Evolutionary conservation across 2,329 filamentous ascomycete species (phyloP), one percentile per base, ranked within the genome.

Genomic region (Fusarium sp.): DNA sequence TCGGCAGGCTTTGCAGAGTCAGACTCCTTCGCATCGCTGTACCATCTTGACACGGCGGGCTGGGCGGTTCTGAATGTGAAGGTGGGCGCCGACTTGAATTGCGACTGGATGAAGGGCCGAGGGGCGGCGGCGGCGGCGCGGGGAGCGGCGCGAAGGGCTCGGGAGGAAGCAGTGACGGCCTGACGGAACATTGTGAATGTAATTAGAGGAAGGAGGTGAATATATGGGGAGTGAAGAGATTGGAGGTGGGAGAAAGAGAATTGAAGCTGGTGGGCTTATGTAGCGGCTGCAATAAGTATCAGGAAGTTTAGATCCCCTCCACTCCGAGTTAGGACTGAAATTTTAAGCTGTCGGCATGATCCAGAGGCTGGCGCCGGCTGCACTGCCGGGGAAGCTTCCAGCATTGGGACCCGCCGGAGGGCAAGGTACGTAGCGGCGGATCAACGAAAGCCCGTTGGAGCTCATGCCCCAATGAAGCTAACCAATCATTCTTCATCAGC

Each of bases 11-110:
- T 79, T 2, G 80, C 69, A 16, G 55, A 38, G 5, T 82, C 74
- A 6, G 77, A 68, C 66, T 84, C 80, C 77, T 84, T 85, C 40
- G 82, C 75, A 67, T 87, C 85, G 80, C 87, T 87, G 78, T 87
- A 88, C 85, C 85, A 88, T 79, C 86, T 82, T 67, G 78, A 75
- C 17, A 73, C 63, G 27, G 72, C 64, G 24, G 81, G 83, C 66
- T 81, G 83, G 63, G 79, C 74, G 11, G 81, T 76, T 77, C 83
- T 81, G 78, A 81, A 70, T 73, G 82, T 78, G 78, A 80, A 75
- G 67, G 82, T 75, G 71, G 82, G 80, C 71, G 80, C 78, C 58
- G 75, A 78, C 77, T 80, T 82, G 71, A 83, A 80, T 77, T 84
- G 84, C 42, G 80, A 78, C 72, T 82, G 80, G 46, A 81, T 72